Evolutionary conservation across 352 stramenopile genomes (phyloP).

Genomic region (Peronospora belbahrii): DNA sequence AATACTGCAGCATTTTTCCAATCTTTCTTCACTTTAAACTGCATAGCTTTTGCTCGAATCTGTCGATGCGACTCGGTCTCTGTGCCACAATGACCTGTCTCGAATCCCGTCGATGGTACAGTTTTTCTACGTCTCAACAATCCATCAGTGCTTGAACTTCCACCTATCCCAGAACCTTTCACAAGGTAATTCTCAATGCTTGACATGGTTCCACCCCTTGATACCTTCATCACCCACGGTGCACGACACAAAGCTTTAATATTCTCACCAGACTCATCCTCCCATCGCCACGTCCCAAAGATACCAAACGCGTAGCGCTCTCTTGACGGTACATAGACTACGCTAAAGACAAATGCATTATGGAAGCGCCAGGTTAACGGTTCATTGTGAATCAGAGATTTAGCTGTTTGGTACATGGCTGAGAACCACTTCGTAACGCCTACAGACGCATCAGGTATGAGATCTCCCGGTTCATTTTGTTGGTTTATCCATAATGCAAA

Average conservation of each 20-base stretch:
- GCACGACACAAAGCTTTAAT: slow-evolving; percentile 42
- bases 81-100: slow-evolving; percentile 4
- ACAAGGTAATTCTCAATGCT: slow-evolving; percentile 47
- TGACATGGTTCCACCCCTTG: slow-evolving; percentile 40
- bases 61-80: slow-evolving; percentile 37
- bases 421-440: slow-evolving; percentile 63
- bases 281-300: slow-evolving; percentile 69
- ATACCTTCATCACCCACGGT: slow-evolving; percentile 40
- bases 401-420: slow-evolving; percentile 60
- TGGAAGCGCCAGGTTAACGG: slow-evolving; percentile 50
- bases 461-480: slow-evolving; percentile 35
- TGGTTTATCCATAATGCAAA: slow-evolving; percentile 59
- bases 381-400: slow-evolving; percentile 56
- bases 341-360: slow-evolving; percentile 54
- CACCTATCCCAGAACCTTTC: slow-evolving; percentile 3
- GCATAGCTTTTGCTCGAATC: slow-evolving; percentile 49
- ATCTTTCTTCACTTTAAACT: slow-evolving; percentile 63
- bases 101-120: slow-evolving; percentile 2
- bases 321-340: slow-evolving; percentile 52
- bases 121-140: slow-evolving; percentile 9
- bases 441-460: slow-evolving; percentile 35
- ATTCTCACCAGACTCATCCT: slow-evolving; percentile 34
- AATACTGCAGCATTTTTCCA: slow-evolving; percentile 47
- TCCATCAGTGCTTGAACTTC: slow-evolving; percentile 1
- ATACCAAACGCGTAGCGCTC: slow-evolving; percentile 60